Evolutionary conservation across 2,329 filamentous ascomycete species (phyloP).

Genomic region (Fusarium compactum): DNA sequence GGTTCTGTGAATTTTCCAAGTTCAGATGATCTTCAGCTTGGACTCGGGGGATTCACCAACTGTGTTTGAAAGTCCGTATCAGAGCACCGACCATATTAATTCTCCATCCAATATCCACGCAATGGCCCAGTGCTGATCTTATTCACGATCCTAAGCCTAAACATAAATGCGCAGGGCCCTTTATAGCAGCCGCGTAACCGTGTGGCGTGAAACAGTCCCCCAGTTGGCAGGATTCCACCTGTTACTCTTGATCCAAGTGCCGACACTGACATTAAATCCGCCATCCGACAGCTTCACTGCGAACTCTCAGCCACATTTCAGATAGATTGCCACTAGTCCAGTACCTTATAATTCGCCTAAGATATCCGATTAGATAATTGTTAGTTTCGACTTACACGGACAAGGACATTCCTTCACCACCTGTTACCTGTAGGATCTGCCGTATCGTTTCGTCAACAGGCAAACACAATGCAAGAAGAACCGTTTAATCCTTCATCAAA

Average conservation of each 20-base stretch:
- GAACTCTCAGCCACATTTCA: slow-evolving; percentile 30
- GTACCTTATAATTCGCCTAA: neutral
- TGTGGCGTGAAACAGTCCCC: slow-evolving; percentile 28
- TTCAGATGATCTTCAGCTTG: slow-evolving; percentile 24
- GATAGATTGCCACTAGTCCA: slow-evolving; percentile 26
- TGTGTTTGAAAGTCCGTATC: slow-evolving; percentile 7
- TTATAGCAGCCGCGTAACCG: slow-evolving; percentile 27
- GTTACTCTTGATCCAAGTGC: slow-evolving; percentile 26
- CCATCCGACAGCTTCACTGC: slow-evolving; percentile 1
- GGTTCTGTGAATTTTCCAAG: slow-evolving; percentile 7
- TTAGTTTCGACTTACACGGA: neutral
- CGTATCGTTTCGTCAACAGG: slow-evolving; percentile 19
- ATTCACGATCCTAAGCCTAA: slow-evolving; percentile 23
- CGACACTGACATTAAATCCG: slow-evolving; percentile 16
- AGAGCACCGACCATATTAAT: slow-evolving; percentile 20
- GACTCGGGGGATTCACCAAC: neutral
- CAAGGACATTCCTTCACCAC: neutral
- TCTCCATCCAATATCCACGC: slow-evolving; percentile 9
- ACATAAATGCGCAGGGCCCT: slow-evolving; percentile 24
- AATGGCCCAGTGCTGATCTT: slow-evolving; percentile 22
- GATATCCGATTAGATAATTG: neutral
- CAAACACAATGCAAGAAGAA: slow-evolving; percentile 6
- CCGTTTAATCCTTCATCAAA: neutral
- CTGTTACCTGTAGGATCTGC: slow-evolving; percentile 25
- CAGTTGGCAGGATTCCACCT: slow-evolving; percentile 23